Evolutionary conservation across 257 asterid genomes (phyloP).

Genomic region (Salvia splendens): DNA sequence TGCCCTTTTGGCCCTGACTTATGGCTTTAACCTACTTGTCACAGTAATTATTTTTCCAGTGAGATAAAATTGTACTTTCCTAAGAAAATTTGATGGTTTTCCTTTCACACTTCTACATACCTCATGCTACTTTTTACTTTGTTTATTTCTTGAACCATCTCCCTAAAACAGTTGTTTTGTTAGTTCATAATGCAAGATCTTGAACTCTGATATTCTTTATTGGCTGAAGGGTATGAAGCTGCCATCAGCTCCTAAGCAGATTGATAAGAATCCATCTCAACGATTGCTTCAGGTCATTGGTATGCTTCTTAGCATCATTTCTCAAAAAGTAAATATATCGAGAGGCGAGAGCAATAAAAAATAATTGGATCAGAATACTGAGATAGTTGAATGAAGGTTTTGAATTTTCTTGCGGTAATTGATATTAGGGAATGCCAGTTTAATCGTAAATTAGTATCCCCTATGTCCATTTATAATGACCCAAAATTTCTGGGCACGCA

Average conservation of each 20-base stretch:
- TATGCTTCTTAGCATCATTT: conserved; percentile 48
- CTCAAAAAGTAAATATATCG: conserved; percentile 9
- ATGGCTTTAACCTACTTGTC: neutral
- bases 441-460: conserved; percentile 7
- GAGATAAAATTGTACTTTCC: neutral
- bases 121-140: conserved; percentile 7
- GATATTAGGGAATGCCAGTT: conserved; percentile 9
- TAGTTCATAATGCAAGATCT: conserved; percentile 2
- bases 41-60: neutral
- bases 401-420: conserved; percentile 19
- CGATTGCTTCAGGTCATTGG: conserved; percentile 92
- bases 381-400: neutral
- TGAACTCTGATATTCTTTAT: conserved; percentile 32
- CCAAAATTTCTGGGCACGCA: no score
- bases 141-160: conserved; percentile 5
- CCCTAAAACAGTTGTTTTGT: conserved; percentile 9
- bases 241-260: conserved; percentile 65
- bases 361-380: conserved; percentile 7
- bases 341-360: conserved; percentile 15
- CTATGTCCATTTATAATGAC: no score
- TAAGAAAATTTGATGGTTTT: conserved; percentile 11
- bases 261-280: conserved; percentile 70
- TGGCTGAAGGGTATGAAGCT: conserved; percentile 61
- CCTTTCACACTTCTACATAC: neutral
- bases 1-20: neutral